phyloP scores from a whole-genome alignment of 129 eudicot species.

The Saposhnikovia divaricata region DNA sequence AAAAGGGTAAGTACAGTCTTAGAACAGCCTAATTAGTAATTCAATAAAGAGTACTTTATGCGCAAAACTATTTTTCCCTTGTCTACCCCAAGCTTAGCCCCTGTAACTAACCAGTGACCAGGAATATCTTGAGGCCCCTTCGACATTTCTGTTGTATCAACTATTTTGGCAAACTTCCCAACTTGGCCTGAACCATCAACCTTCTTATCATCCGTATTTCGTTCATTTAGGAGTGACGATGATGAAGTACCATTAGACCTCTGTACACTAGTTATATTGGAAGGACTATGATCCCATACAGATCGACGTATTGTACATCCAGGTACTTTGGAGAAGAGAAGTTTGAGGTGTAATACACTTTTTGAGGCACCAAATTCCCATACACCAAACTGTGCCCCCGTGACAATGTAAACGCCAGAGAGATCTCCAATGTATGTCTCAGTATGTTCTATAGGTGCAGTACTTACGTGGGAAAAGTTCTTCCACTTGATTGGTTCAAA shows the following conservation, averaged over 20 bases:
- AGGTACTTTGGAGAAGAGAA: constrained; percentile 77
- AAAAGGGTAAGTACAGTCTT: constrained; percentile 11
- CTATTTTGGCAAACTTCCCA: constrained; percentile 73
- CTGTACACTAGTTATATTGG: constrained; percentile 23
- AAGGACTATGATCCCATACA: constrained; percentile 90
- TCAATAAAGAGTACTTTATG: constrained; percentile 69
- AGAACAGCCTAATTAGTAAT: constrained; percentile 36
- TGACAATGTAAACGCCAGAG: constrained; percentile 84
- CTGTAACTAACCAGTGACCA: constrained; percentile 89
- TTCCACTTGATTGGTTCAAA: constrained; percentile 65
- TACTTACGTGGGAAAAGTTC: constrained; percentile 43
- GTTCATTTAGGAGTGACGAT: constrained; percentile 23
- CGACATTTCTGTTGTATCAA: constrained; percentile 75
- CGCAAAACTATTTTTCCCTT: constrained; percentile 74
- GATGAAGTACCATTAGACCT: neutral
- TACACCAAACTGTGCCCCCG: constrained; percentile 90
- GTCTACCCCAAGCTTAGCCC: constrained; percentile 92
- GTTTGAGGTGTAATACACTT: constrained; percentile 79
- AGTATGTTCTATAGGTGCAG: constrained; percentile 77
- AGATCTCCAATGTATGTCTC: constrained; percentile 86
- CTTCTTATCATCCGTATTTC: constrained; percentile 26
- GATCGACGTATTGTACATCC: constrained; percentile 88
- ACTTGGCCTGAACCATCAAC: constrained; percentile 39
- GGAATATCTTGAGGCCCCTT: constrained; percentile 90
- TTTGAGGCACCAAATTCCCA: constrained; percentile 80